phyloP scores from a whole-genome alignment of 768 basidiomycete genomes.

The Tricholoma furcatifolium region DNA sequence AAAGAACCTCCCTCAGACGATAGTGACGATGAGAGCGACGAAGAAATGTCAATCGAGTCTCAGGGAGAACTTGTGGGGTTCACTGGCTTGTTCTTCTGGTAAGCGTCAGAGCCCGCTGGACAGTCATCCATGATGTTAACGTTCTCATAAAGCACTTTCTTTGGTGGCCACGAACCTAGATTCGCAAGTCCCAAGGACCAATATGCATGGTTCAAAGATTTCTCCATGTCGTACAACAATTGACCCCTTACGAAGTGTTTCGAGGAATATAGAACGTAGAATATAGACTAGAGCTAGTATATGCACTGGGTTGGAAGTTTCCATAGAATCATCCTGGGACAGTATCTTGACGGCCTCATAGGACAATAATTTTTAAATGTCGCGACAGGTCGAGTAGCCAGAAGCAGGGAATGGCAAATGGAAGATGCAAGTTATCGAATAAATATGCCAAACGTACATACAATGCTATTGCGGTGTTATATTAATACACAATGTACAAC shows the following conservation, averaged over 20 bases:
- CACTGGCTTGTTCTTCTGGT: conserved; percentile 76
- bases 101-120: background rate
- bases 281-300: no score
- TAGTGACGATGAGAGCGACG: background rate
- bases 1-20: background rate
- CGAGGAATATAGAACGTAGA: no score
- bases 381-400: no score
- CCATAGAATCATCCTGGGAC: no score
- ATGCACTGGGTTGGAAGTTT: no score
- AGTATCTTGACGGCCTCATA: no score
- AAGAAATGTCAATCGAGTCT: conserved; percentile 7
- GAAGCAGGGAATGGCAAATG: no score
- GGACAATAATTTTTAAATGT: no score
- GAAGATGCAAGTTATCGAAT: background rate
- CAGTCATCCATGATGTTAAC: background rate
- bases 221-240: conserved; percentile 41
- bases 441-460: background rate
- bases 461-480: background rate
- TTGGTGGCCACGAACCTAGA: conserved; percentile 66
- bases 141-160: conserved; percentile 55
- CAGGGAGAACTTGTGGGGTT: conserved; percentile 35
- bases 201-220: conserved; percentile 75
- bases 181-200: conserved; percentile 77
- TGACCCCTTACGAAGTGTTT: conserved; percentile 12
- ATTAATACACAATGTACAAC: background rate